A percentile compares a stretch with the other conserved stretches of the same genome.
phyloP scores from a whole-genome alignment of 495 filamentous ascomycete genomes.

The Rhypophila decipiens region DNA sequence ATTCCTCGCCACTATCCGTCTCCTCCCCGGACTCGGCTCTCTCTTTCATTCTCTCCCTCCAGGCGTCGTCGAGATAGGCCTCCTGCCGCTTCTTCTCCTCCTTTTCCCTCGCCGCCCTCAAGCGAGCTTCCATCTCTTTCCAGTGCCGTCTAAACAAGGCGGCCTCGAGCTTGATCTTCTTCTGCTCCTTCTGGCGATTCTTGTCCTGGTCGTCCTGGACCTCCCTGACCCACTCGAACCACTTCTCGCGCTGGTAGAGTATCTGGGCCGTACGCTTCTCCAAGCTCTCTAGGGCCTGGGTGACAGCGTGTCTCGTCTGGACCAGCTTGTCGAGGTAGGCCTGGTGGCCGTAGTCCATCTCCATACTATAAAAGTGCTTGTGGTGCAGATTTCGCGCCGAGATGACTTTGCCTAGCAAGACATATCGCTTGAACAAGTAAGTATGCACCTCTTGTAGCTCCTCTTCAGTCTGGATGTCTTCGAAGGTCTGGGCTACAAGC shows the following conservation, averaged over 20 bases:
- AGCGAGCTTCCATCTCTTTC: conserved; percentile 32
- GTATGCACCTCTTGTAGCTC: conserved; percentile 36
- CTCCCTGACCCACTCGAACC: conserved; percentile 43
- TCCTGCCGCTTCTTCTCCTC: conserved; percentile 40
- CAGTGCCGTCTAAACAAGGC: conserved; percentile 43
- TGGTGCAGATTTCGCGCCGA: conserved; percentile 47
- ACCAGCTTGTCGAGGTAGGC: conserved; percentile 41
- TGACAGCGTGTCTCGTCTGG: conserved; percentile 30
- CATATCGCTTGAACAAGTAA: conserved; percentile 36
- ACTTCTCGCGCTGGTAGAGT: conserved; percentile 41
- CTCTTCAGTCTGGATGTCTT: conserved; percentile 27
- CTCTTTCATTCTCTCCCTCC: conserved; percentile 32
- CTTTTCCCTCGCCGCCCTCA: conserved; percentile 26
- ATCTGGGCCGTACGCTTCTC: conserved; percentile 41
- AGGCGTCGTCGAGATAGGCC: conserved; percentile 39
- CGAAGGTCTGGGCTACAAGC: conserved; percentile 38
- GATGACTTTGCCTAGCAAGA: conserved; percentile 44
- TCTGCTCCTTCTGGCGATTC: conserved; percentile 44
- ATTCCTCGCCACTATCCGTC: conserved; percentile 24
- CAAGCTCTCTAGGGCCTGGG: conserved; percentile 39
- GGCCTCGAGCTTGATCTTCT: conserved; percentile 45
- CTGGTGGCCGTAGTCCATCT: conserved; percentile 39
- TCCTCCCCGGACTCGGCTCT: conserved; percentile 11
- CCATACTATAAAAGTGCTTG: conserved; percentile 44
- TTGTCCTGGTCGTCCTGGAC: conserved; percentile 41